A percentile compares a stretch with the other conserved stretches of the same genome.
These are phyloP conservation scores for Porphyridium purpureum DNA, from an alignment of 23 red algal genomes.

Conservation along the genomic window DNA sequence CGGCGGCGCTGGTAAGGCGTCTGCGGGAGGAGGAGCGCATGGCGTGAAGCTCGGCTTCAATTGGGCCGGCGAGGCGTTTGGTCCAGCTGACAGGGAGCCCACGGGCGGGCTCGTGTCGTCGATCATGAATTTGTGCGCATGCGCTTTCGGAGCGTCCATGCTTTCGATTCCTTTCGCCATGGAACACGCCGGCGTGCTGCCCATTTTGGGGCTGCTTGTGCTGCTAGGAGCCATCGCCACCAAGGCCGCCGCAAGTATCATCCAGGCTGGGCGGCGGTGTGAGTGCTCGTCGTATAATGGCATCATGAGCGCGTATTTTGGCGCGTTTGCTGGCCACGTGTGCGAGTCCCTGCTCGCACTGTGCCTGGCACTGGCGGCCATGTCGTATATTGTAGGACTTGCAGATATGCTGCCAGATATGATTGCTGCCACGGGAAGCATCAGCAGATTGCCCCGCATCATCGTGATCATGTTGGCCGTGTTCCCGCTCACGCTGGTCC, in stretches of 20 bases:
- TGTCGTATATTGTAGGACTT: constrained; percentile 52
- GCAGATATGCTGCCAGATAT: constrained; percentile 48
- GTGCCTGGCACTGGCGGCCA: constrained; percentile 41
- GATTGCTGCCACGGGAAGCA: constrained; percentile 12
- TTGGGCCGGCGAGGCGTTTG: too few relatives aligned
- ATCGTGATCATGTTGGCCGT: constrained; percentile 15
- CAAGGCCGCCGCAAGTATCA: constrained; percentile 19
- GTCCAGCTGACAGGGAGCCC: background rate
- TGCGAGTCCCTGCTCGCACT: constrained; percentile 21
- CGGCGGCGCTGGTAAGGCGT: too few relatives aligned
- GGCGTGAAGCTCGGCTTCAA: too few relatives aligned
- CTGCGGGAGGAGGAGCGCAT: too few relatives aligned
- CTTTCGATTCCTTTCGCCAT: constrained; percentile 48
- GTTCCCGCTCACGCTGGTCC: constrained; percentile 25
- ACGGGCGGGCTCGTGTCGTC: constrained; percentile 27
- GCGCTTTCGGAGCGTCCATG: constrained; percentile 64
- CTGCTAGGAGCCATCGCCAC: constrained; percentile 29
- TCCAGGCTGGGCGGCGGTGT: constrained; percentile 28
- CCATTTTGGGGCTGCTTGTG: constrained; percentile 10
- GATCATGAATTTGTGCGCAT: constrained; percentile 51
- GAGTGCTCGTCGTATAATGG: constrained; percentile 24
- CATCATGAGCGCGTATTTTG: constrained; percentile 40
- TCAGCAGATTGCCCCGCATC: constrained; percentile 14
- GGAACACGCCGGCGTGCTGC: constrained; percentile 28
- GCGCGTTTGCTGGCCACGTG: constrained; percentile 12